Evolutionary conservation across 73 alveolate species (phyloP), one percentile per base, ranked within the genome.

Genomic region (Paramecium caudatum): DNA sequence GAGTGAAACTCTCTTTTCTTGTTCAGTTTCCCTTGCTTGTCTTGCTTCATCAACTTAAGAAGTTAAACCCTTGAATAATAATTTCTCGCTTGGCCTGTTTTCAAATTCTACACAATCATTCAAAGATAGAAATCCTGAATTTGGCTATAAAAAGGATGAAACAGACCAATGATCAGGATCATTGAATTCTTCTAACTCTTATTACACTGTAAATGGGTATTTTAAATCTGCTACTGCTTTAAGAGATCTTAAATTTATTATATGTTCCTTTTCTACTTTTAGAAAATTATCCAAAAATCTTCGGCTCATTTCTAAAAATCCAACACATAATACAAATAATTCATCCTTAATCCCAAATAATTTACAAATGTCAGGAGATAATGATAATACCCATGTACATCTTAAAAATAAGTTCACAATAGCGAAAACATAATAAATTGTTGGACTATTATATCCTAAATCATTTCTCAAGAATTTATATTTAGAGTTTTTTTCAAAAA

Each of bases 191-290:
- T 25, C 34, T 36, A 65, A 33, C n/a, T 65, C 83, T 17, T 65
- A 36, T 4, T 74, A 37, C 19, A 27, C 62, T 45, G 36, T 34
- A 45, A 74, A 74, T 39, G 88, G 88, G 19, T 74, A 74, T 25
- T 37, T 41, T 7, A 74, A 13, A 45, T 74, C 88, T 43, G 19
- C 17, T 1, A 39, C 47, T 1, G 21, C 47, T 8, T 74, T 74
- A 1, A 74, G 32, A 34, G 88, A 37, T 17, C 88, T 45, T 74
- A 74, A 43, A 74, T 74, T 74, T 1, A 39, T 47, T 4, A 74
- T 74, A 43, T 74, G 88, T 74, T 74, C 88, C 43, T 74, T 74
- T 45, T 74, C 88, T 9, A 74, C 47, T 45, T 74, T 74, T 23
- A 74, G 43, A 19, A 74, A 74, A 74, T 74, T 74, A 17, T 74